Conservation (phyloP, 495 filamentous ascomycete genomes). For the Massariosphaeria phaeospora region DNA sequence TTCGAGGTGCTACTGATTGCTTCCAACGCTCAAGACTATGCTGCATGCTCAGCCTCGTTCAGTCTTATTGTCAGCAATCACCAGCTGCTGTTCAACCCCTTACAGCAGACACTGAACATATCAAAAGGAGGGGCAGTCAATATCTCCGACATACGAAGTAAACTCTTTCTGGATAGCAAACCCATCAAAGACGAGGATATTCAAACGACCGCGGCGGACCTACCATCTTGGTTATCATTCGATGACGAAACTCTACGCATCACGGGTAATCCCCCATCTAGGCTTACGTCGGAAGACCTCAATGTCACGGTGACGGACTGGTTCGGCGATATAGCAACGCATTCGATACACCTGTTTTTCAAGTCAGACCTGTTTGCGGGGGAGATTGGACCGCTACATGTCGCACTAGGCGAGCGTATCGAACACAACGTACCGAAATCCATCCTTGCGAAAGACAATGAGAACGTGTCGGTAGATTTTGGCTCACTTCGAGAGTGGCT, state of each 20-base stretch:
- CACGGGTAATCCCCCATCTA: constrained; percentile 57
- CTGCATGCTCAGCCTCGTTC: constrained; percentile 60
- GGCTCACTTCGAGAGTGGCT: constrained; percentile 59
- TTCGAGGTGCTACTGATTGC: constrained; percentile 73
- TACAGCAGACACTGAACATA: constrained; percentile 11
- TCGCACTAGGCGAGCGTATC: constrained; percentile 61
- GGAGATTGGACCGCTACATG: constrained; percentile 47
- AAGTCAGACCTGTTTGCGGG: constrained; percentile 43
- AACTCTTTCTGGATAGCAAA: constrained; percentile 60
- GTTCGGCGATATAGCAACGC: constrained; percentile 58
- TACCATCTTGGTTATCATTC: constrained; percentile 67
- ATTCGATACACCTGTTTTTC: constrained; percentile 59
- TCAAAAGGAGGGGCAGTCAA: constrained; percentile 48
- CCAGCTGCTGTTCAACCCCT: constrained; percentile 18
- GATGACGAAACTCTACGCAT: constrained; percentile 59
- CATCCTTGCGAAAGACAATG: constrained; percentile 49
- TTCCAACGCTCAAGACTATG: constrained; percentile 74
- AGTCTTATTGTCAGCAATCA: constrained; percentile 66
- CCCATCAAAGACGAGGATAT: constrained; percentile 47
- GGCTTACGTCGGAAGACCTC: constrained; percentile 56
- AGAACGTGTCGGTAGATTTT: constrained; percentile 52
- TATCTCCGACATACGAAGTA: constrained; percentile 50
- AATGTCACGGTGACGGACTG: constrained; percentile 60
- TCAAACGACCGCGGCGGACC: constrained; percentile 46
- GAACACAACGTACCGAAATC: constrained; percentile 56